Evolutionary conservation across 2,329 filamentous ascomycete genomes (phyloP), one percentile per base, ranked within the genome.

Genomic region (Sphaerulina vaccinii): DNA sequence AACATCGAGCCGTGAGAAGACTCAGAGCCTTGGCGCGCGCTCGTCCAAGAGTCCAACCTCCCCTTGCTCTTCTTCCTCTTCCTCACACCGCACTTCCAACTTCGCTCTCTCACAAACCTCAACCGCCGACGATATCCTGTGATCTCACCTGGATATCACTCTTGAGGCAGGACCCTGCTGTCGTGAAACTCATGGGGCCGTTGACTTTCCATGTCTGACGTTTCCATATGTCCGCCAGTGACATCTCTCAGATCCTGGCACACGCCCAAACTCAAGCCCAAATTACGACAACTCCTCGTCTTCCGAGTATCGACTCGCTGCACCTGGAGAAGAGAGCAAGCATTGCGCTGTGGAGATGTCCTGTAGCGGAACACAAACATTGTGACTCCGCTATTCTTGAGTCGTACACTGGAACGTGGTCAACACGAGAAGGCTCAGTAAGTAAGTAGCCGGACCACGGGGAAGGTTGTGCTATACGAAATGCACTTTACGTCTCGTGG

Each of bases 111-210:
- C n/a, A n/a, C n/a, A n/a, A n/a, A n/a, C n/a, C n/a, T n/a, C n/a
- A n/a, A n/a, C n/a, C n/a, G n/a, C n/a, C n/a, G n/a, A n/a, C n/a
- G n/a, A n/a, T n/a, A n/a, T n/a, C n/a, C n/a, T n/a, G n/a, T n/a
- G n/a, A n/a, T n/a, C n/a, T n/a, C n/a, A n/a, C n/a, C n/a, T n/a
- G n/a, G n/a, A n/a, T n/a, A n/a, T n/a, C n/a, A n/a, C n/a, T n/a
- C n/a, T n/a, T n/a, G n/a, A n/a, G n/a, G n/a, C n/a, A n/a, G n/a
- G n/a, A n/a, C n/a, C n/a, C n/a, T n/a, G n/a, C 27, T 21, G 27
- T 13, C 9, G n/a, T 35, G 44, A 22, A n/a, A 19, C 51, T 51
- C 39, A 48, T 55, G 19, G 23, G 44, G 37, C 16, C 37, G 33
- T 27, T 22, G 44, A 48, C n/a, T 24, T 10, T 39, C 18, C 10